Evolutionary conservation across 495 filamentous ascomycete genomes (phyloP).

Genomic region (Pyronema omphalodes): DNA sequence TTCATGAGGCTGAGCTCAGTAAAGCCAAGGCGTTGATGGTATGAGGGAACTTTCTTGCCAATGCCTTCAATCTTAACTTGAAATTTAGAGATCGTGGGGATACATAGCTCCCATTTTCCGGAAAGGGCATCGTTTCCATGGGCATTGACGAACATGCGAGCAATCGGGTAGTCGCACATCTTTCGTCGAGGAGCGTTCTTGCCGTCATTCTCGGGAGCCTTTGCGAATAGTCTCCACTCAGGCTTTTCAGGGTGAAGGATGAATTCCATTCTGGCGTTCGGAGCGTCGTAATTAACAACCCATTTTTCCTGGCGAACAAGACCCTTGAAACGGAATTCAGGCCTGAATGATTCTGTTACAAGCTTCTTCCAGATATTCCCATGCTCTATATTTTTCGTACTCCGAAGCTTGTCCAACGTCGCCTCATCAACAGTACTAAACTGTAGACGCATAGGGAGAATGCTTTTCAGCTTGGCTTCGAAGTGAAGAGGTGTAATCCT

Average conservation of each 20-base stretch:
- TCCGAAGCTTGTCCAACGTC: slow-evolving; percentile 19
- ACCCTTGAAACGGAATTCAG: slow-evolving; percentile 30
- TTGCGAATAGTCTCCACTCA: slow-evolving; percentile 40
- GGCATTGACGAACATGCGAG: slow-evolving; percentile 28
- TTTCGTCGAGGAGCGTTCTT: slow-evolving; percentile 29
- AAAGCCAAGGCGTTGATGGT: slow-evolving; percentile 28
- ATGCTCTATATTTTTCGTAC: slow-evolving; percentile 5
- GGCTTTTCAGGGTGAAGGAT: slow-evolving; percentile 27
- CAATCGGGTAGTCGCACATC: slow-evolving; percentile 37
- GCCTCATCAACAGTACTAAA: slow-evolving; percentile 25
- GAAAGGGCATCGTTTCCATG: slow-evolving; percentile 23
- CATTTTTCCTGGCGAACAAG: slow-evolving; percentile 34
- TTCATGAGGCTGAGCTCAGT: slow-evolving; percentile 23
- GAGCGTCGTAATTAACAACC: slow-evolving; percentile 35
- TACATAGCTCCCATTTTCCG: slow-evolving; percentile 36
- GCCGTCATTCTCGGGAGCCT: slow-evolving; percentile 25
- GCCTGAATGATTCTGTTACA: slow-evolving; percentile 24
- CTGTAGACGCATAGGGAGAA: slow-evolving; percentile 32
- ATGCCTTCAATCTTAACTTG: slow-evolving; percentile 18
- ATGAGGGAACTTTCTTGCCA: slow-evolving; percentile 21
- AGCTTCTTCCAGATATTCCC: slow-evolving; percentile 28
- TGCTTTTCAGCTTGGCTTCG: slow-evolving; percentile 27
- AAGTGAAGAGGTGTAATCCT: slow-evolving; percentile 34
- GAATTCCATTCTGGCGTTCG: slow-evolving; percentile 32
- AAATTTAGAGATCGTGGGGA: slow-evolving; percentile 25